A percentile compares a stretch with the other conserved stretches of the same genome.
Conservation (phyloP, 169 alveolate genomes). For the Plasmodium vivax region DNA sequence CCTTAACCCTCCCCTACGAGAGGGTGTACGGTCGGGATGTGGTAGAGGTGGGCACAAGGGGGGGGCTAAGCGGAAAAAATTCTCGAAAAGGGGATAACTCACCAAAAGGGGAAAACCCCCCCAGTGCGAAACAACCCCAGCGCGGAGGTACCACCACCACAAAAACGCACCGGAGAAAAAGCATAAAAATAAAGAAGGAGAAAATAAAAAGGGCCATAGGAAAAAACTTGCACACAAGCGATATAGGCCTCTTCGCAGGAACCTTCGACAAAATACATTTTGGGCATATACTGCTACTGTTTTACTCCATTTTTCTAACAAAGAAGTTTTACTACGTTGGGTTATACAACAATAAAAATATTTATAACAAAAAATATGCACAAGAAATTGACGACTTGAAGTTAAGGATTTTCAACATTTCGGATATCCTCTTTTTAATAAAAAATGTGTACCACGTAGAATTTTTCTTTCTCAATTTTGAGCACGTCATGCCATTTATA, state of each 20-base stretch:
- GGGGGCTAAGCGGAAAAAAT: neutral
- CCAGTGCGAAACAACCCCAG: neutral
- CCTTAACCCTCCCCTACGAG: neutral
- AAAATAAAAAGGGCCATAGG: constrained; percentile 49
- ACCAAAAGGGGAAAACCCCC: neutral
- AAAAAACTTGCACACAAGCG: constrained; percentile 44
- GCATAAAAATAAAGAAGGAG: constrained; percentile 33
- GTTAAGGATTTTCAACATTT: constrained; percentile 39
- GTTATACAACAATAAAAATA: constrained; percentile 66
- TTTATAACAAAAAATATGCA: constrained; percentile 51
- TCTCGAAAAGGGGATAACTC: neutral
- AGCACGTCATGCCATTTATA: constrained; percentile 31
- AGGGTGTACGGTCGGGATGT: constrained; percentile 12
- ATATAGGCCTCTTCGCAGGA: constrained; percentile 71
- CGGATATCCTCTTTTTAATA: constrained; percentile 36
- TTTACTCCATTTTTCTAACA: constrained; percentile 51
- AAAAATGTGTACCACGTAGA: constrained; percentile 59
- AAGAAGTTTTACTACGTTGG: constrained; percentile 61
- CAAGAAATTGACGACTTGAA: constrained; percentile 73
- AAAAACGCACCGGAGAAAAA: neutral
- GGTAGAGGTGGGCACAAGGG: neutral
- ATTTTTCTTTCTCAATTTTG: constrained; percentile 38
- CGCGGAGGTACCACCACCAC: neutral
- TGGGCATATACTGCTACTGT: constrained; percentile 54
- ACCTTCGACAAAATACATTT: constrained; percentile 70